Base-by-base conservation (phyloP, 371 early-diverging fungal genomes). In the Mucor racemosus region DNA sequence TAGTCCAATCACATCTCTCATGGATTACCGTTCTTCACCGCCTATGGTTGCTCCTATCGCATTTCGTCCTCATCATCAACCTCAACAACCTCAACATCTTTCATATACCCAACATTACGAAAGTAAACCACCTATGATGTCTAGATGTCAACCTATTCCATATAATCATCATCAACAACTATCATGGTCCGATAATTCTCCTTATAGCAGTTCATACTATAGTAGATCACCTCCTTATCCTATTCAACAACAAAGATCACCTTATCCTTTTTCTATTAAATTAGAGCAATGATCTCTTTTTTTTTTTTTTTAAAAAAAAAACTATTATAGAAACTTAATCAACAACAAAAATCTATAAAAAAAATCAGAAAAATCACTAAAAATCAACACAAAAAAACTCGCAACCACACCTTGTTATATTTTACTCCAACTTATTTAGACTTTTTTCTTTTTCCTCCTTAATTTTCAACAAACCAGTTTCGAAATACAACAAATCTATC, bases 21-120 rank as follows among this genome's bases (percentile, higher is more conserved):
- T 65, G 55, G 68, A 67, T 17, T 72, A 67, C 21, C 64, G 72
- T 36, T 57, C 61, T 15, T 54, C 64, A 38, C 62, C 65, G 17
- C 57, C 64, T 7, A 64, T 72, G 65, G 65, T 72, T 42, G 72
- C 68, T 34, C 68, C 72, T n/a, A 72, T 72, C 19, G 58, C 60
- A 35, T 67, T 64, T 58, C 64, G 68, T 15, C 68, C 71, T 56
- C 57, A 31, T 26, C 33, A 38, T 50, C 44, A 58, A 44, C 58
- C 56, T n/a, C 26, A 59, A n/a, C 59, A 42, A 15, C 58, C 58
- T 35, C 55, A 59, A 10, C 48, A 44, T 26, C 46, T 34, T 21
- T 21, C 63, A 42, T 64, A 68, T 63, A 58, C 68, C 48, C 68
- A 68, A 33, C 63, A 58, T 56, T 60, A 60, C 34, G 65, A 64